Evolutionary conservation across 2,329 filamentous ascomycete genomes (phyloP).

Genomic region (Aspergillus udagawae): DNA sequence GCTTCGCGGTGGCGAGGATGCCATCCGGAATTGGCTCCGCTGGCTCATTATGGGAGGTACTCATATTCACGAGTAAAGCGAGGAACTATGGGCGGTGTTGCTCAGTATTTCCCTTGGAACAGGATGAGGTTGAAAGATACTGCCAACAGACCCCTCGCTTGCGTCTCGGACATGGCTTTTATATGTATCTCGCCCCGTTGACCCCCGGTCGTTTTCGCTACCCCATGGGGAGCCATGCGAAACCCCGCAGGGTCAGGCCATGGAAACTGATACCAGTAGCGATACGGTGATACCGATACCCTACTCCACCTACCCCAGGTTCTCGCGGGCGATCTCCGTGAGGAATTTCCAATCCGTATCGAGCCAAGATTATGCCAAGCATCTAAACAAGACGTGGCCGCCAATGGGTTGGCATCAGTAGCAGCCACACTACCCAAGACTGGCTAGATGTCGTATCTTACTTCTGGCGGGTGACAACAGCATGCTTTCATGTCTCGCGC

Average conservation of each 20-base stretch:
- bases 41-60: constrained; percentile 37
- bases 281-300: neutral
- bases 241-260: neutral
- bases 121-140: constrained; percentile 2
- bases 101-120: neutral
- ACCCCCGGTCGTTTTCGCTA: neutral
- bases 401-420: neutral
- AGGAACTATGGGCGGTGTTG: neutral
- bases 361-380: constrained; percentile 23
- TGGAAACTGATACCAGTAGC: neutral
- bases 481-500: neutral
- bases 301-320: constrained; percentile 10
- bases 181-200: neutral
- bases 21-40: constrained; percentile 67
- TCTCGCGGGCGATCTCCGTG: constrained; percentile 8
- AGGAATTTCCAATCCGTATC: constrained; percentile 12
- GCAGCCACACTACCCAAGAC: neutral
- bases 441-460: neutral
- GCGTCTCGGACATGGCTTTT: neutral
- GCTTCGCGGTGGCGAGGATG: constrained; percentile 60
- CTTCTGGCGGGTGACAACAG: neutral
- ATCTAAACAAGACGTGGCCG: constrained; percentile 12
- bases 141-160: neutral
- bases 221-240: neutral
- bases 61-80: constrained; percentile 1